A percentile compares a stretch with the other conserved stretches of the same genome.
These are phyloP conservation scores for Durio zibethinus DNA, from an alignment of 345 rosid genomes.

Conservation along the genomic window DNA sequence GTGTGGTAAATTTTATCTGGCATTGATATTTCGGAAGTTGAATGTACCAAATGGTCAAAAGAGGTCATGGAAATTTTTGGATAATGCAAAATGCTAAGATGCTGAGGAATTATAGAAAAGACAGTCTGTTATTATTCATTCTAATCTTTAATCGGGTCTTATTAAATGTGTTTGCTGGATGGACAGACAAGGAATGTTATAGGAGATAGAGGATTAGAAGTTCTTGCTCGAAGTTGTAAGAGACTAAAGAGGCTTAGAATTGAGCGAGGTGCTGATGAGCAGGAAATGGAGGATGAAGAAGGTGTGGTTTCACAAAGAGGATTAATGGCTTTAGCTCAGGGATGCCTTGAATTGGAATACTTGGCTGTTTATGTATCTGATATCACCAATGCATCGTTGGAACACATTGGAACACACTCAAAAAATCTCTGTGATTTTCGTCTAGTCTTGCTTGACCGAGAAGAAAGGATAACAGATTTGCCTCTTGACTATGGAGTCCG, in stretches of 20 bases:
- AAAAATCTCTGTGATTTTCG: constrained; percentile 85
- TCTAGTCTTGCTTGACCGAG: constrained; percentile 74
- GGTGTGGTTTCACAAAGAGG: constrained; percentile 90
- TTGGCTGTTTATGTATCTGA: constrained; percentile 88
- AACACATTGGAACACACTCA: constrained; percentile 53
- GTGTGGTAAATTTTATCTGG: neutral
- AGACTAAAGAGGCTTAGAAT: constrained; percentile 82
- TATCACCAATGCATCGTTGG: constrained; percentile 71
- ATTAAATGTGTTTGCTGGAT: constrained; percentile 17
- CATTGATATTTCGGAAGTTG: neutral
- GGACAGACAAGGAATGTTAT: constrained; percentile 90
- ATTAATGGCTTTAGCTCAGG: constrained; percentile 73
- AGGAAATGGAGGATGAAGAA: constrained; percentile 80
- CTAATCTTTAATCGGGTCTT: neutral
- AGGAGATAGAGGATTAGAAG: constrained; percentile 89
- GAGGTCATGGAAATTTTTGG: neutral
- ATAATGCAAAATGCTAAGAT: neutral
- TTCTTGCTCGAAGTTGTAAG: constrained; percentile 69
- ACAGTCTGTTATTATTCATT: neutral
- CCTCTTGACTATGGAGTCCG: constrained; percentile 94
- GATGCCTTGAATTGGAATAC: constrained; percentile 74
- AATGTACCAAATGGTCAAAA: neutral
- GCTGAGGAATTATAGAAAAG: neutral
- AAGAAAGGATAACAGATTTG: constrained; percentile 68
- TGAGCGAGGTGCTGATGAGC: constrained; percentile 91